Base-by-base conservation (phyloP, 1,284 basidiomycete species). In the Schizophyllum commune region DNA sequence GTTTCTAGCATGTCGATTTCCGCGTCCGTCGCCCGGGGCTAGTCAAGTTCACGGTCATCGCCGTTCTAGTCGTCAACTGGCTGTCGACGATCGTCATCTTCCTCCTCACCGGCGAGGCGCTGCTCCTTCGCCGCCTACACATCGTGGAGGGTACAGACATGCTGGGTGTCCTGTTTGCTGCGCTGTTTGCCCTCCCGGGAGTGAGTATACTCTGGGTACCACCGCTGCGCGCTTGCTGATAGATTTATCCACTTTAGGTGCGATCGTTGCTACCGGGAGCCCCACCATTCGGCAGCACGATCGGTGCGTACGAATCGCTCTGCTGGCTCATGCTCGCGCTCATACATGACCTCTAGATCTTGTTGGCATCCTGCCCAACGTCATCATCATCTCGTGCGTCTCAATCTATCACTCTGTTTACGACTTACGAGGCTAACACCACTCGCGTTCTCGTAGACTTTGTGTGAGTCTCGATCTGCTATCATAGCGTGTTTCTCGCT, bases 41-140 rank as follows among this genome's bases (percentile, higher is more conserved):
- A 3, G 39, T 47, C 8, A 47, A 47, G 39, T 47, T 47, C 39
- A 47, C 39, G 13, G 39, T 47, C 39, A 47, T 47, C 4, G 39
- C 39, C 39, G 39, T 47, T 3, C 13, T 47, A 3, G 39, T 47
- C 39, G 17, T 47, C 39, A 57, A 57, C 27, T 27, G 56, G 56
- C 56, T 57, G 17, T 57, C 56, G 19, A 57, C 56, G 34, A 32
- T 57, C 21, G 56, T 34, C 19, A 57, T 57, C 7, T 57, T 57
- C 15, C 32, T 57, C 1, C 19, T 57, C 2, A 57, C 56, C 19
- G 56, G 56, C 19, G 56, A 57, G 34, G 56, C 56, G 2, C 6
- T 57, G 21, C 32, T 57, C 11, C 56, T 57, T 19, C 56, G 56
- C 13, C n/a, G 56, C n/a, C 6, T 20, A 6, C 56, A 57, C 21